Base-by-base conservation (phyloP, 139 green algal genomes). In the Coccomyxa sp. region DNA sequence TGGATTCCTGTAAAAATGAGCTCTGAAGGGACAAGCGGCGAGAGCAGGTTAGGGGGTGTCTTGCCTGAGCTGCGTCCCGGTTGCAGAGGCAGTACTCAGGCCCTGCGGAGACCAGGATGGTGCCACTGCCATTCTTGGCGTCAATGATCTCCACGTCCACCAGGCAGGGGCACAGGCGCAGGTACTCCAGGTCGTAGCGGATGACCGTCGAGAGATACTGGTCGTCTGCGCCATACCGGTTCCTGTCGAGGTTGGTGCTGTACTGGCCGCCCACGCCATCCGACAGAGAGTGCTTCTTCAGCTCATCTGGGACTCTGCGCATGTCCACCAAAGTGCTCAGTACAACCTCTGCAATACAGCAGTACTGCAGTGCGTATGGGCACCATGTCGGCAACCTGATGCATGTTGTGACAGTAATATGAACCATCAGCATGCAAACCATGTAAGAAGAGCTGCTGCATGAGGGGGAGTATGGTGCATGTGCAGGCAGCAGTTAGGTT, bases 121-220 rank as follows among this genome's bases (percentile, higher is more conserved):
- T 86, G 82, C 91, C 77, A 75, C 90, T 88, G 68, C 91, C 85
- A 29, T 77, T 70, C 83, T 97, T 97, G 33, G 93, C 92, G 77
- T 98, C 95, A 35, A 98, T 91, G 70, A 98, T 97, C 80, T 98
- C 94, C 55, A 98, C 94, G 77, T 98, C 93, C 68, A 97, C 91
- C 83, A 98, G 84, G 83, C 90, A 94, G 8, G 95, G 94, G 84
- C 95, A 98, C 54, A 98, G 80, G 12, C 88, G 89, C 71, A 98
- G 86, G 82, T 88, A 93, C 72, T 97, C 92, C 75, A 98, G 84
- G 82, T 98, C 92, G 82, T 94, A 97, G 44, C 88, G 86, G 70
- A 96, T 95, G 33, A 97, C 93, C 9, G 95, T 98, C 87, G 94
- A 94, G 6, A 98, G 89, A 84, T 98, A 98, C 78, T 98, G 92